A percentile compares a stretch with the other conserved stretches of the same genome.
These are phyloP conservation scores for Saccharomycopsis synnaedendra DNA, from an alignment of 805 yeast genomes.

Conservation along the genomic window DNA sequence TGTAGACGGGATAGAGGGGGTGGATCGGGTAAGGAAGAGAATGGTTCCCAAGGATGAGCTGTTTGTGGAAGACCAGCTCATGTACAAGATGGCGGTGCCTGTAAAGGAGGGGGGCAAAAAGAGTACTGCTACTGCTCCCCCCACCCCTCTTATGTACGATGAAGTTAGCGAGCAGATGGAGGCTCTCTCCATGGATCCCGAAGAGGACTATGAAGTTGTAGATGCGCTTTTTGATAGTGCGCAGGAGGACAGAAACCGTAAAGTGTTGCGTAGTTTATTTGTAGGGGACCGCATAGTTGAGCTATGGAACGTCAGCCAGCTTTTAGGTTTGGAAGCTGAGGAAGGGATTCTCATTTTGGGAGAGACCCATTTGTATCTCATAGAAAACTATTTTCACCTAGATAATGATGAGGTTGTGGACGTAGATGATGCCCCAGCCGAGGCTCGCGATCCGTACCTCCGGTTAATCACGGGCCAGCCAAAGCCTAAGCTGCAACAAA, in stretches of 20 bases:
- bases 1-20: constrained; percentile 61
- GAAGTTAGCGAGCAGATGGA: constrained; percentile 12
- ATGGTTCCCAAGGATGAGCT: constrained; percentile 43
- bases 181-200: constrained; percentile 16
- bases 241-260: constrained; percentile 62
- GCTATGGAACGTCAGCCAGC: constrained; percentile 64
- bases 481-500: constrained; percentile 17
- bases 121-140: neutral
- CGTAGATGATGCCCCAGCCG: constrained; percentile 50
- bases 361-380: constrained; percentile 48
- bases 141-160: constrained; percentile 5
- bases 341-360: constrained; percentile 74
- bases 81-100: constrained; percentile 32
- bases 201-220: constrained; percentile 31
- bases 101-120: constrained; percentile 8
- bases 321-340: constrained; percentile 63
- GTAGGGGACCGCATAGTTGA: constrained; percentile 62
- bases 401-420: constrained; percentile 45
- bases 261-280: constrained; percentile 55
- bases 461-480: constrained; percentile 47
- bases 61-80: constrained; percentile 31
- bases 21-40: constrained; percentile 54
- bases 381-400: constrained; percentile 57
- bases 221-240: constrained; percentile 26
- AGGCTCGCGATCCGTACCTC: constrained; percentile 56